Base-by-base conservation (phyloP, 1,284 basidiomycete species). In the Malassezia equina region DNA sequence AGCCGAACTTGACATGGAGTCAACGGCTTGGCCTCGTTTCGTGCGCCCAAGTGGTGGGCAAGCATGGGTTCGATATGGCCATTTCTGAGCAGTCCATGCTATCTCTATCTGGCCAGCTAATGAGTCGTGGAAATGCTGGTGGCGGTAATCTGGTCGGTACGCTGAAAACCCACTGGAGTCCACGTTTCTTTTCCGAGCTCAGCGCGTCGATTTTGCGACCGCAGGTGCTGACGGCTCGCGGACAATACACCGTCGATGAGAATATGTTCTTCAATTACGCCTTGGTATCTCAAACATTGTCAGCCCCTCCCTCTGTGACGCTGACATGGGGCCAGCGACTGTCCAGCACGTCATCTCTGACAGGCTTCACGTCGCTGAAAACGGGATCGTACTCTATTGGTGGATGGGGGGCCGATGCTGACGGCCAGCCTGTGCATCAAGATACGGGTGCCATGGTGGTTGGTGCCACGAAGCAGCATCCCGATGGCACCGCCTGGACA, bases 161-260 rank as follows among this genome's bases (percentile, higher is more conserved):
- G 4, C 62, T 86, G 46, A 80, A 80, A 54, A 82, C 85, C 63
- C 83, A 84, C 58, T 80, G 81, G 68, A 81, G 80, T 21, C 81
- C 82, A 12, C 77, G 79, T 32, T 70, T 84, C 7, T 75, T 34
- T 70, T 64, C 63, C 25, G 71, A 74, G 28, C 21, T 65, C 17
- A 66, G 58, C n/a, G 71, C 76, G 23, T 77, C 77, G 1, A 61
- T 78, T 13, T 59, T 81, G 23, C 63, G 73, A 4, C 80, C 80
- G 51, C 76, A 77, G 45, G 56, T 77, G 19, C 57, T 77, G 42
- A 75, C 72, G 15, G 65, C 76, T 32, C 76, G 77, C 39, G 71
- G 76, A 6, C 75, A 77, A 17, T 81, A 76, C 49, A 74, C 77
- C 2, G 55, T 77, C 31, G 78, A 78, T 51, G 70, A 77, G 52